phyloP scores from a whole-genome alignment of 1,284 basidiomycete species.

The Apiotrichum brassicae region DNA sequence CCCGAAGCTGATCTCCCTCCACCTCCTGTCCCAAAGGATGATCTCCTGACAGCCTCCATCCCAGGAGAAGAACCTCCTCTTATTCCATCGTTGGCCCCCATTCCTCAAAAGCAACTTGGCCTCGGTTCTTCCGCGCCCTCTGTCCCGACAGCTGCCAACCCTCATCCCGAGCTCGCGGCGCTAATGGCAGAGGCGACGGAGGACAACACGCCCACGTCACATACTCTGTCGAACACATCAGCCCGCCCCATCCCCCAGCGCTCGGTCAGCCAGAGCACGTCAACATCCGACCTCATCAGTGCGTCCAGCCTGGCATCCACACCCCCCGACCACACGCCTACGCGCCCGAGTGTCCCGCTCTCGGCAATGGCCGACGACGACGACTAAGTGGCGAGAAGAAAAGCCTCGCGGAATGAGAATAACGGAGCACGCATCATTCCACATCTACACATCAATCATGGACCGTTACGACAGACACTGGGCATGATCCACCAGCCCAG shows the following conservation, averaged over 20 bases:
- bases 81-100: not conserved
- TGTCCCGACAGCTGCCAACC: not conserved
- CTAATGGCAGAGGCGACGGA: not conserved
- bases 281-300: slow-evolving; percentile 2
- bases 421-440: too few species aligned
- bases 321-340: not conserved
- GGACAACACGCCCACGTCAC: not conserved
- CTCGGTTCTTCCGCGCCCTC: not conserved
- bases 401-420: too few species aligned
- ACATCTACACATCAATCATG: too few species aligned
- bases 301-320: not conserved
- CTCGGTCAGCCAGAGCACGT: not conserved
- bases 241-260: too few species aligned
- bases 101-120: not conserved
- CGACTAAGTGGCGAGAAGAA: not conserved
- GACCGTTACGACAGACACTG: too few species aligned
- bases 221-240: not conserved
- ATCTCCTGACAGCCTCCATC: too few species aligned
- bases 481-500: too few species aligned
- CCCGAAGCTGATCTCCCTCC: too few species aligned
- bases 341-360: slow-evolving; percentile 6
- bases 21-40: too few species aligned
- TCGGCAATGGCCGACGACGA: slow-evolving; percentile 6
- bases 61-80: too few species aligned
- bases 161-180: slow-evolving; percentile 1